Conservation (phyloP, 2,329 filamentous ascomycete species). For the Apiospora pterosperma region DNA sequence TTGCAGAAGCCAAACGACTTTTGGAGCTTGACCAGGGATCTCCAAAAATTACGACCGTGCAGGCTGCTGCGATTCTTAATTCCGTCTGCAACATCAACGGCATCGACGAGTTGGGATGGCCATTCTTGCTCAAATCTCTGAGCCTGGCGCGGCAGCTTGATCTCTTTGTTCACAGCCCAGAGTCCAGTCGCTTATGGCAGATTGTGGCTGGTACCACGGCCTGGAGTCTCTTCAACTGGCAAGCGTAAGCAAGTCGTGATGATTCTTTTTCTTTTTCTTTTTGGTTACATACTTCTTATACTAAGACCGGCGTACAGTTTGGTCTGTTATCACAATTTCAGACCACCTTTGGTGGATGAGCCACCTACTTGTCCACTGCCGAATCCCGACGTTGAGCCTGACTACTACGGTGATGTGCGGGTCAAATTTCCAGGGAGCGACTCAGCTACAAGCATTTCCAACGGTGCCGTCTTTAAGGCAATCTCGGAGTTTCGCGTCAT, state of each 20-base stretch:
- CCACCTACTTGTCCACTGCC: constrained; percentile 29
- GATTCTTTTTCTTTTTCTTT: no score
- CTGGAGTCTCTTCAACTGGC: constrained; percentile 33
- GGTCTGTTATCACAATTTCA: constrained; percentile 19
- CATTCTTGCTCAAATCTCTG: constrained; percentile 15
- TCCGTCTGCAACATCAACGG: constrained; percentile 24
- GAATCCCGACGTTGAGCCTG: constrained; percentile 14
- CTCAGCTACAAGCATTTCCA: constrained; percentile 16
- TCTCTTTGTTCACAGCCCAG: constrained; percentile 16
- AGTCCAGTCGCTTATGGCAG: constrained; percentile 14
- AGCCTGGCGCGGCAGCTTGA: constrained; percentile 19
- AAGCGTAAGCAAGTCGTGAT: constrained; percentile 18
- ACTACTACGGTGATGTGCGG: constrained; percentile 34
- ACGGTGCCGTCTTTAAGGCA: constrained; percentile 26
- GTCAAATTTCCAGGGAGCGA: constrained; percentile 30
- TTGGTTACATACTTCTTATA: neutral
- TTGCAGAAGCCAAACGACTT: constrained; percentile 34
- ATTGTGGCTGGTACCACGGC: constrained; percentile 25
- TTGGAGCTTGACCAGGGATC: constrained; percentile 31
- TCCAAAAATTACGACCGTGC: constrained; percentile 29
- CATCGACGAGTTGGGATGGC: constrained; percentile 21
- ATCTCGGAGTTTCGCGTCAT: constrained; percentile 27
- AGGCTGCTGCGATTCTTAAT: constrained; percentile 30
- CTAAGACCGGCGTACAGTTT: constrained; percentile 13
- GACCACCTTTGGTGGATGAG: constrained; percentile 23